Base-by-base conservation (phyloP, 371 early-diverging fungal genomes). In the Haplosporangium sp. region DNA sequence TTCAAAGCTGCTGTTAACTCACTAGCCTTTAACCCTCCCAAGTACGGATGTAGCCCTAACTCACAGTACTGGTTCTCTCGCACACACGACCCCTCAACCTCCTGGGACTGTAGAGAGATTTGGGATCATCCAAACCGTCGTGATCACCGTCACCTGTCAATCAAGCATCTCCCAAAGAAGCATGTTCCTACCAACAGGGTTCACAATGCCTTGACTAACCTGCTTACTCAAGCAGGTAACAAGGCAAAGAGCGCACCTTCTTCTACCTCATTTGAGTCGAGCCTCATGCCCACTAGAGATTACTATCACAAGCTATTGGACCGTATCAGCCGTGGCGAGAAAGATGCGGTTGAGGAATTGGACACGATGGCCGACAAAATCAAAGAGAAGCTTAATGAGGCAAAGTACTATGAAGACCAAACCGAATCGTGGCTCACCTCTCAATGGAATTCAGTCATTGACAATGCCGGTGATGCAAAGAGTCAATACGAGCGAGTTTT, bases 21-120 rank as follows among this genome's bases (percentile, higher is more conserved):
- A 2, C 34, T 81, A 52, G 71, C 65, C 20, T 81, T 65, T 60
- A 74, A 72, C 35, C 81, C 81, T 19, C 81, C 81, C 65, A 81
- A 81, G 69, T 81, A 81, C 61, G 72, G 66, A 11, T 81, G 81
- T 66, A 66, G 61, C 44, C 81, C 81, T 6, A 61, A 52, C 6
- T 65, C 81, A 0, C 81, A 81, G 59, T 81, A 81, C 50, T 81
- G 81, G 81, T 81, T 81, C 71, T 74, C 81, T 4, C 60, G 71
- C 34, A 57, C 27, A 27, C 27, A 68, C 35, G 61, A 65, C 9
- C 45, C 69, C 6, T 47, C 60, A 1, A 39, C 38, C 4, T 67
- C 50, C 19, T 81, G 81, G 81, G 81, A 81, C 35, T 81, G 81
- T 55, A 56, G 75, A 17, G 81, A 81, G 72, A 66, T 81, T 27